Base-by-base conservation (phyloP, 164 flowering plant genomes). In the Liquidambar formosana region DNA sequence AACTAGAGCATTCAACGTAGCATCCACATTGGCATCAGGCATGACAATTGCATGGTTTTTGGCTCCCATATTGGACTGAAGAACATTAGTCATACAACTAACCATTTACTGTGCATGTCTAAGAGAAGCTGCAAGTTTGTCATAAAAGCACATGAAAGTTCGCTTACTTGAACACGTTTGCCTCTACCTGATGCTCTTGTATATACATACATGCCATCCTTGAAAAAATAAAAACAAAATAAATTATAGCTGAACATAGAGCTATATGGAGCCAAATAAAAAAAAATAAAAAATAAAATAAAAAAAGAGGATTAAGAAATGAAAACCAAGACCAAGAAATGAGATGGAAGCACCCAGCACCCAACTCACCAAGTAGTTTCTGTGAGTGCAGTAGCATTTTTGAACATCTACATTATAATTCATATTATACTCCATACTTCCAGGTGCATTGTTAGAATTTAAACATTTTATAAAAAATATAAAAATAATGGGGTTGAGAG, bases 181-280 rank as follows among this genome's bases (percentile, higher is more conserved):
- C 97, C 97, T 70, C 75, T 87, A 22, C 92, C 89, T 49, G 97
- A 80, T 71, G 96, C 99, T 77, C 97, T 86, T 59, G 89, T 57
- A 78, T 93, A 85, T 63, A 93, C 83, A 61, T 89, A 91, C 90
- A 85, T 87, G 23, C 97, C 93, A 80, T 91, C 93, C 99, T 95
- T 48, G 52, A 70, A 64, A 56, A 62, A 28, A n/a, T n/a, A n/a
- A 19, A 64, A 10, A 77, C 11, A 1, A 53, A 57, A 44, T 22
- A 74, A 51, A 33, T 33, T 2, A 33, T 33, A 33, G 41, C 41
- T 33, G 41, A 33, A 33, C 41, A 33, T 33, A 33, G 6, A 33
- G 6, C 41, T 33, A 6, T 33, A 33, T 33, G 6, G 41, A 33
- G 2, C 6, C 41, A 33, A 33, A 33, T 33, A 33, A 33, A 2